phyloP scores from a whole-genome alignment of 148 eudicot species.

The Nepenthes gracilis region DNA sequence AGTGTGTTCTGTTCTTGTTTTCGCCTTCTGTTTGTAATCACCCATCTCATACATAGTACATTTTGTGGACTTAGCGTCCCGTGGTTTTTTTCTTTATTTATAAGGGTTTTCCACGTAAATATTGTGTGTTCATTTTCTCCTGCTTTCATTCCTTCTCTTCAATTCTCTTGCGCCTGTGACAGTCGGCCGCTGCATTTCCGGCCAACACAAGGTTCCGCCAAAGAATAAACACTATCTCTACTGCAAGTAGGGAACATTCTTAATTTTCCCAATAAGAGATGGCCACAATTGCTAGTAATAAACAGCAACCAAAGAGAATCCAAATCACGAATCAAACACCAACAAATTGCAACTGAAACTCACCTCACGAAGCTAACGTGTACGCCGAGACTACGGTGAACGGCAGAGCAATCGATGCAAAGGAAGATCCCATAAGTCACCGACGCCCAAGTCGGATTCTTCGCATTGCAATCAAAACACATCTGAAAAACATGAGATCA shows the following conservation, averaged over 20 bases:
- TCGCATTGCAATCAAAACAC: constrained; percentile 97
- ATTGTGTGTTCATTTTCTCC: too few relatives aligned
- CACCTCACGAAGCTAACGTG: constrained; percentile 96
- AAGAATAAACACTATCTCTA: too few relatives aligned
- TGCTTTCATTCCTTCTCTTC: too few relatives aligned
- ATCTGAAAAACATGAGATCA: constrained; percentile 22
- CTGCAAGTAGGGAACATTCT: background rate
- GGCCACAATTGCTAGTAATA: background rate
- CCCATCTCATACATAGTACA: too few relatives aligned
- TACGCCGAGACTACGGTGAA: constrained; percentile 85
- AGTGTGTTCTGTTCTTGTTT: too few relatives aligned
- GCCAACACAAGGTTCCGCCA: too few relatives aligned
- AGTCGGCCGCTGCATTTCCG: too few relatives aligned
- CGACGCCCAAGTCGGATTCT: constrained; percentile 99
- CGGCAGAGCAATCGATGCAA: constrained; percentile 93
- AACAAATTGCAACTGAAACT: background rate
- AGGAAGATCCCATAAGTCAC: constrained; percentile 90
- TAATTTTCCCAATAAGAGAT: background rate
- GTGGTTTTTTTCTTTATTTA: too few relatives aligned
- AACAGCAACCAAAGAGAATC: background rate
- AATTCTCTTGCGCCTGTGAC: too few relatives aligned
- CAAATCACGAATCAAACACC: background rate
- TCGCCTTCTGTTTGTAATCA: too few relatives aligned
- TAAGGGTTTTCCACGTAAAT: too few relatives aligned
- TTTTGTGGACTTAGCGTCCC: too few relatives aligned